Evolutionary conservation across 2,329 filamentous ascomycete species (phyloP), one percentile per base, ranked within the genome.

Genomic region (Sporothrix luriei): DNA sequence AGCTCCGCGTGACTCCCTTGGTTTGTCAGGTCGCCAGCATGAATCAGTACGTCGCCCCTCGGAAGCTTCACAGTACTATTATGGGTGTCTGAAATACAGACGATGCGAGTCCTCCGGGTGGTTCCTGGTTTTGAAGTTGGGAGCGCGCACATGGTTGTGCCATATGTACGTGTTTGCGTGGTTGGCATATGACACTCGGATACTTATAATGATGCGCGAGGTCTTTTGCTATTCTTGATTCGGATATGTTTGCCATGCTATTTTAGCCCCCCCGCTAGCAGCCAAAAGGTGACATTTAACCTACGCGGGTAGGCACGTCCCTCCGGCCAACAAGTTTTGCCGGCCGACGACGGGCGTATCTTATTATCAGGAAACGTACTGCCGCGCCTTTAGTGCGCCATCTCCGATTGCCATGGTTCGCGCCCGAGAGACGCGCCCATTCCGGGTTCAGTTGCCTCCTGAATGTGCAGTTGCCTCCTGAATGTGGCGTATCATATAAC

Each of bases 51-150:
- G 76, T 94, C 90, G 52, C 91, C 91, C 91, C 26, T 83, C 84
- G 0, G 91, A 0, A 93, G 83, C 74, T 87, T 89, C 74, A 86
- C 82, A 2, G 83, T 83, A 73, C 82, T 84, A 76, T 91, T 91
- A 78, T 93, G 90, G 1, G 90, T 93, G 78, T 94, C 91, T 4
- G 91, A 91, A 69, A 93, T 84, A 79, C 90, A 92, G 67, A 93
- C 89, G 70, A 93, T 84, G 71, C 90, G 85, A 6, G 90, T 88
- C 72, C 84, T 80, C 67, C 83, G 55, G 5, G 48, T 62, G 19
- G 33, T 10, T 13, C 29, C 26, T 13, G 52, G 13, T 19, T n/a
- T n/a, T 43, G 43, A 19, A 24, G 40, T 6, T 48, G 26, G 7
- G 9, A 48, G 4, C 38, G 24, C n/a, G 14, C 48, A 16, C 40